A percentile compares a stretch with the other conserved stretches of the same genome.
Conservation (phyloP, 2,329 filamentous ascomycete genomes). For the Coniochaeta sp. region DNA sequence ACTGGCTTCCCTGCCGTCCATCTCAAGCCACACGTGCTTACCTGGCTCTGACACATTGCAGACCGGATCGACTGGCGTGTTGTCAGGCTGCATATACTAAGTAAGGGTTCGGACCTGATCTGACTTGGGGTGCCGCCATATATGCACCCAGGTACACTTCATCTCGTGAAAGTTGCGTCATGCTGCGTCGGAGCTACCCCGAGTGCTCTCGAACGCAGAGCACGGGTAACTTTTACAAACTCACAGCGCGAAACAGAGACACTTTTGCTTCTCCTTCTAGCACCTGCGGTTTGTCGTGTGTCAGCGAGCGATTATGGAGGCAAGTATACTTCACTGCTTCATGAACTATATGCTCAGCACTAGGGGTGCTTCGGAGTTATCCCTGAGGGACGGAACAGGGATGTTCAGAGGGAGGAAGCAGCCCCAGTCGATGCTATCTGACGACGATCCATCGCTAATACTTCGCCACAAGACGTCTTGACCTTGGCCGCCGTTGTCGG, state of each 20-base stretch:
- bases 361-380: not conserved
- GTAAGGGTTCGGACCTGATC: not conserved
- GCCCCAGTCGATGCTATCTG: too few species aligned
- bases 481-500: too few species aligned
- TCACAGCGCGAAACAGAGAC: not conserved
- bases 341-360: too few species aligned
- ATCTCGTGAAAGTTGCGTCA: not conserved
- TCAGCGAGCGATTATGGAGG: too few species aligned
- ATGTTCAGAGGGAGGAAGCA: too few species aligned
- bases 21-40: not conserved
- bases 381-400: too few species aligned
- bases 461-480: too few species aligned
- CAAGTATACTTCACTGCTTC: too few species aligned
- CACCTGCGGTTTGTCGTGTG: not conserved
- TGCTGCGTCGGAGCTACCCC: not conserved
- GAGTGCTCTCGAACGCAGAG: not conserved
- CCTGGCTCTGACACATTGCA: not conserved
- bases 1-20: not conserved
- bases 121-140: not conserved
- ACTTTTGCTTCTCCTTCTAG: not conserved
- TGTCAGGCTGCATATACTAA: too few species aligned
- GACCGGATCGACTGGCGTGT: not conserved
- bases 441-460: too few species aligned
- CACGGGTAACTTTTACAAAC: not conserved
- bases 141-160: not conserved